These are phyloP conservation scores for Cornus kousa DNA, from an alignment of 148 eudicot genomes.

Conservation along the genomic window DNA sequence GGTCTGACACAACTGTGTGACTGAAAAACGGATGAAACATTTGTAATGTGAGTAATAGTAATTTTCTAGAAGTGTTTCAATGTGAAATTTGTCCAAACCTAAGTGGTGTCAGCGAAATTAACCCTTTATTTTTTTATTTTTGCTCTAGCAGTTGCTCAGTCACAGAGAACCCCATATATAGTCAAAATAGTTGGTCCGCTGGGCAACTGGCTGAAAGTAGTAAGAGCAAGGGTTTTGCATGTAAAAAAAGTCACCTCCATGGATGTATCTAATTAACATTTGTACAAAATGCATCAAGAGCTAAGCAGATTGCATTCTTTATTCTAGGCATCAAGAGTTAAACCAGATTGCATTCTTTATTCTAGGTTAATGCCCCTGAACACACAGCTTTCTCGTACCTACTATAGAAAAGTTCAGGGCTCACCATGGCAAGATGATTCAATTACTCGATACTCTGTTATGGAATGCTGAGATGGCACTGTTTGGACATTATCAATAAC, in stretches of 20 bases:
- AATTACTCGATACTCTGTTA: slow-evolving; percentile 81
- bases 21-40: too few relatives aligned
- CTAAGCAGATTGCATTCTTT: neutral
- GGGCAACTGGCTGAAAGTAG: neutral
- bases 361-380: neutral
- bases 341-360: neutral
- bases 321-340: neutral
- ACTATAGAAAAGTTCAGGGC: slow-evolving; percentile 17
- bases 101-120: too few relatives aligned
- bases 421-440: slow-evolving; percentile 61
- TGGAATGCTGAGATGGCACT: slow-evolving; percentile 68
- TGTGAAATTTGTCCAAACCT: too few relatives aligned
- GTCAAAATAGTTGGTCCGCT: neutral
- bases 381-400: neutral
- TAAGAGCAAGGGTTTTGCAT: neutral
- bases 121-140: too few relatives aligned
- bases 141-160: neutral
- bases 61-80: too few relatives aligned
- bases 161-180: neutral
- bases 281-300: neutral
- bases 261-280: neutral
- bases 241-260: neutral
- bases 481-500: slow-evolving; percentile 33
- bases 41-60: too few relatives aligned
- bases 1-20: too few relatives aligned